Percentiles rank a stretch among this genome's conserved stretches.
Evolutionary conservation across 352 stramenopile genomes (phyloP).

Genomic region (Globisporangium polare): DNA sequence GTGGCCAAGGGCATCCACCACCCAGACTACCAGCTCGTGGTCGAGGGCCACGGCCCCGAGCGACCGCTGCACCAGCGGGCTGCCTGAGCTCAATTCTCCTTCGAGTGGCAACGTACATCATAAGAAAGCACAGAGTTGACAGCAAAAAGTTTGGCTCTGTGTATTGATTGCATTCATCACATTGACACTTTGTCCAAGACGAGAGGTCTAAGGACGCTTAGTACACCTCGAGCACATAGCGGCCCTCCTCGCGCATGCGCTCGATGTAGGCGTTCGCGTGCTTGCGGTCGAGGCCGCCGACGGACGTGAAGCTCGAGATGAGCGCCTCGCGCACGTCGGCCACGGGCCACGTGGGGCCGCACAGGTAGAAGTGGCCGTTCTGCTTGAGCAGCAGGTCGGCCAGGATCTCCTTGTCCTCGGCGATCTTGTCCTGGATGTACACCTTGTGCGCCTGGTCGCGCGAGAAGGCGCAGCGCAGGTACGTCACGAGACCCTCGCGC

Average conservation of each 20-base stretch:
- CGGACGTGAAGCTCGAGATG: conserved; percentile 46
- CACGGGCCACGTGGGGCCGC: conserved; percentile 78
- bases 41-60: conserved; percentile 46
- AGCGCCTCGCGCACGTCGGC: conserved; percentile 71
- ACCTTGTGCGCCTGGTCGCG: conserved; percentile 88
- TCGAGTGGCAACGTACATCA: no score
- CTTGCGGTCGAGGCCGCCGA: conserved; percentile 54
- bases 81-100: neutral
- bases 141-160: neutral
- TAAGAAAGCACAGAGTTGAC: no score
- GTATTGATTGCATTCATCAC: neutral
- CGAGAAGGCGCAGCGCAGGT: conserved; percentile 85
- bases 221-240: conserved; percentile 85
- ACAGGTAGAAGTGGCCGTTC: conserved; percentile 86
- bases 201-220: conserved; percentile 28
- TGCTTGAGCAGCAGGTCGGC: conserved; percentile 66
- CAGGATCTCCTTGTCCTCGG: conserved; percentile 74
- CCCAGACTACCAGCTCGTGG: conserved; percentile 40
- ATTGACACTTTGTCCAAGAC: neutral
- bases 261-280: conserved; percentile 72
- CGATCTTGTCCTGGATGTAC: conserved; percentile 88
- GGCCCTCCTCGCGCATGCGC: conserved; percentile 71
- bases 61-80: conserved; percentile 31
- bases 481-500: conserved; percentile 74
- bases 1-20: conserved; percentile 34